Conservation (phyloP, 1,284 basidiomycete species). For the Ustilago cynodontis region DNA sequence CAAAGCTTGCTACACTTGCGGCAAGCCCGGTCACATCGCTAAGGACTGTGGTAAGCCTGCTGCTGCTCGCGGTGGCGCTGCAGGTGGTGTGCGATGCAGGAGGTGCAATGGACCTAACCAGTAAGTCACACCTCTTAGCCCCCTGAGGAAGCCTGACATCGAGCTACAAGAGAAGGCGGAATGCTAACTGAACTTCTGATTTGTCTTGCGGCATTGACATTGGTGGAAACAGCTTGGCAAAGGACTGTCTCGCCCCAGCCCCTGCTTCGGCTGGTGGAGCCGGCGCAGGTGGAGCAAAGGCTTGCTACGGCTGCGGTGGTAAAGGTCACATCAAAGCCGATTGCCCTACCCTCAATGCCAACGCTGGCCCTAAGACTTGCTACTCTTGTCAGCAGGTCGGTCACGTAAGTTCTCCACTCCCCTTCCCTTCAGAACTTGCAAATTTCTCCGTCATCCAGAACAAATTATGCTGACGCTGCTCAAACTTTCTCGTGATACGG, state of each 20-base stretch:
- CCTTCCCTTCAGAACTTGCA: too few species aligned
- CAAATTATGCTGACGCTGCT: neutral
- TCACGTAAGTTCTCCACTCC: conserved; percentile 31
- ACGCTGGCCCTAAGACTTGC: conserved; percentile 29
- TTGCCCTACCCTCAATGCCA: conserved; percentile 2
- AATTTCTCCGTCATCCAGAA: too few species aligned
- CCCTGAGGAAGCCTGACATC: neutral
- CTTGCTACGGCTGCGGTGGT: neutral
- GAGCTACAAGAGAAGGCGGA: neutral
- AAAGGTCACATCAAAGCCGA: conserved; percentile 37
- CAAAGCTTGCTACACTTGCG: conserved; percentile 26
- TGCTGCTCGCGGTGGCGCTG: neutral
- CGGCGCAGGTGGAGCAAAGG: neutral
- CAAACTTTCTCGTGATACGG: neutral
- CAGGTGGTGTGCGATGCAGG: conserved; percentile 25
- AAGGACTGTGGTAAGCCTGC: neutral
- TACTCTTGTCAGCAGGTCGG: conserved; percentile 37
- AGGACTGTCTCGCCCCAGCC: conserved; percentile 8
- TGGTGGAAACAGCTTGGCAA: conserved; percentile 7
- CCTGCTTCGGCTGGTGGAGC: neutral
- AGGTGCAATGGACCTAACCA: conserved; percentile 44
- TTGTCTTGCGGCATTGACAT: neutral
- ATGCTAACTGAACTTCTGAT: neutral
- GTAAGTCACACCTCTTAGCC: conserved; percentile 3
- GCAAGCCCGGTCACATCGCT: conserved; percentile 16